Evolutionary conservation across 441 rosid genomes (phyloP).

Genomic region (Macaranga tanarius): DNA sequence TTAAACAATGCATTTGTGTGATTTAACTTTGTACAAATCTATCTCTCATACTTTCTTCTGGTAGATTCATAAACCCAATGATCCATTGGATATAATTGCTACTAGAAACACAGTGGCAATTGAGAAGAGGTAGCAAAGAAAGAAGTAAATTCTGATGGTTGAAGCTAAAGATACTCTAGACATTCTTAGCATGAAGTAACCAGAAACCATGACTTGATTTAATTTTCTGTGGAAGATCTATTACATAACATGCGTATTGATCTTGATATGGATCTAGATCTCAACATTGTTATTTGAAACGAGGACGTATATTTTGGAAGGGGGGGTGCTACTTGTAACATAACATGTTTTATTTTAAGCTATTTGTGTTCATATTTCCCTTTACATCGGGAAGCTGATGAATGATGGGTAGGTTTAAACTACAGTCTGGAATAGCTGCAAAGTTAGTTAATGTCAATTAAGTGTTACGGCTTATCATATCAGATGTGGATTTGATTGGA

Average conservation of each 20-base stretch:
- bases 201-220: not conserved
- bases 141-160: not conserved
- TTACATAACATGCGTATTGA: not conserved
- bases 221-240: not conserved
- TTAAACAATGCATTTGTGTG: not conserved
- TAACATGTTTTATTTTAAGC: not conserved
- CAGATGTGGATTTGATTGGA: not conserved
- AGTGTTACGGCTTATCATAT: not conserved
- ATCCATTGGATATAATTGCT: not conserved
- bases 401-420: not conserved
- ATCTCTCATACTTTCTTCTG: not conserved
- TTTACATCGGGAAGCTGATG: not conserved
- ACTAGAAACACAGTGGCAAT: not conserved
- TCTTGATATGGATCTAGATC: not conserved
- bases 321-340: not conserved
- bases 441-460: not conserved
- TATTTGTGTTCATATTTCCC: not conserved
- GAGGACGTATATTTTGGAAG: not conserved
- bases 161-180: not conserved
- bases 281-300: not conserved
- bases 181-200: not conserved
- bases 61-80: not conserved
- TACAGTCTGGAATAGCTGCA: not conserved
- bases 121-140: not conserved
- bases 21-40: not conserved